Evolutionary conservation across 1,284 basidiomycete species (phyloP).

Genomic region (Sutorius eximius): DNA sequence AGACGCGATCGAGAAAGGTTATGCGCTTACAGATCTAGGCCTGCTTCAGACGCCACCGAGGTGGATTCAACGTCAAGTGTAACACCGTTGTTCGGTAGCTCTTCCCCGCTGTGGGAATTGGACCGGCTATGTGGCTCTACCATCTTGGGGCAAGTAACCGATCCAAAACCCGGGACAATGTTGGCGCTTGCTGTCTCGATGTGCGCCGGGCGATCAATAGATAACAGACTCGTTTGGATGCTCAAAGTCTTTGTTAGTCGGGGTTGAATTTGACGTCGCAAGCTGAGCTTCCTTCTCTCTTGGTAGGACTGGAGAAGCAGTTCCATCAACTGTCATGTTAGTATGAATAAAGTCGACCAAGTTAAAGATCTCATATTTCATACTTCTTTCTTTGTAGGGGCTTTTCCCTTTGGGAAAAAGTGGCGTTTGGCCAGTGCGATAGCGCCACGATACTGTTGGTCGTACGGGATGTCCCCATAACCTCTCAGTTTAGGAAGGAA

Average conservation of each 20-base stretch:
- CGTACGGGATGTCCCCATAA: slow-evolving; percentile 32
- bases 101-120: background rate
- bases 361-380: background rate
- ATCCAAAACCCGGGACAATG: background rate
- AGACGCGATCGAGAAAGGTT: background rate
- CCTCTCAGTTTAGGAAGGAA: slow-evolving; percentile 34
- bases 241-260: slow-evolving; percentile 17
- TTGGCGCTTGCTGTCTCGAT: background rate
- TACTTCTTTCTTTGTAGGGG: slow-evolving; percentile 30
- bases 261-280: slow-evolving; percentile 1
- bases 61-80: background rate
- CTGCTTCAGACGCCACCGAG: background rate
- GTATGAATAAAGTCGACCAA: slow-evolving; percentile 8
- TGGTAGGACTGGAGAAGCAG: slow-evolving; percentile 30
- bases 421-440: slow-evolving; percentile 32
- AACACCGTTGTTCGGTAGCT: background rate
- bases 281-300: slow-evolving; percentile 18
- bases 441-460: slow-evolving; percentile 29
- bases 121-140: background rate
- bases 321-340: slow-evolving; percentile 24
- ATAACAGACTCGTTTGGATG: slow-evolving; percentile 25
- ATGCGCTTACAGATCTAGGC: slow-evolving; percentile 12
- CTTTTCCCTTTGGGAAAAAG: slow-evolving; percentile 29
- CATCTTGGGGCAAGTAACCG: background rate
- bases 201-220: background rate